Evolutionary conservation across 257 asterid species (phyloP), one percentile per base, ranked within the genome.

Genomic region (Verbena officinalis): DNA sequence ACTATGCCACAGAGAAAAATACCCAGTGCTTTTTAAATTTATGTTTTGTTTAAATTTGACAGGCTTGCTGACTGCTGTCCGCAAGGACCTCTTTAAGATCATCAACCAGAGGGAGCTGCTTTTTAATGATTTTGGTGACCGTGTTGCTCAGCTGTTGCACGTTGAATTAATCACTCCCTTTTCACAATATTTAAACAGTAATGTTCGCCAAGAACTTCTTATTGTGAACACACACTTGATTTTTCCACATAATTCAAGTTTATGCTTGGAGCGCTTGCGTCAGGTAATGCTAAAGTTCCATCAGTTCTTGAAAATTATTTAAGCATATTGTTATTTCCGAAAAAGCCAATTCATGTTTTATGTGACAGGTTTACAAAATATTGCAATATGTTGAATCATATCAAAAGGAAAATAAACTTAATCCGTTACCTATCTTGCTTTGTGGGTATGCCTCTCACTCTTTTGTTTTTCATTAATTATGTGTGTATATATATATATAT

Each of bases 51-150:
- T 54, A 55, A 40, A 36, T 68, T 65, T 33, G 22, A 16, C 69
- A 94, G 99, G 99, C 73, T 78, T 94, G 67, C 78, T 94, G 72
- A 94, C 95, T 30, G 95, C 99, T 10, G 82, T 93, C 34, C 99
- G 84, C 43, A 86, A 86, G 89, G 99, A 94, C 74, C 75, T 80
- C 71, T 91, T 90, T 72, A 84, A 74, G 77, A 79, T 94, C 76
- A 83, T 90, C 74, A 78, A 62, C 79, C 96, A 94, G 78, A 80
- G 78, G 27, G 96, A 86, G 70, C 70, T 94, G 79, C 97, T 90
- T 54, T 94, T 94, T 83, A 90, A 94, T 76, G 99, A 90, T 83
- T 94, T 90, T 48, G 99, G 97, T 22, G 99, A 94, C 73, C 95
- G 99, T 27, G 99, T 94, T 69, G 99, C 99, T 59, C 99, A 94